Base-by-base conservation (phyloP, 345 rosid species). In the Ceriops zippeliana region DNA sequence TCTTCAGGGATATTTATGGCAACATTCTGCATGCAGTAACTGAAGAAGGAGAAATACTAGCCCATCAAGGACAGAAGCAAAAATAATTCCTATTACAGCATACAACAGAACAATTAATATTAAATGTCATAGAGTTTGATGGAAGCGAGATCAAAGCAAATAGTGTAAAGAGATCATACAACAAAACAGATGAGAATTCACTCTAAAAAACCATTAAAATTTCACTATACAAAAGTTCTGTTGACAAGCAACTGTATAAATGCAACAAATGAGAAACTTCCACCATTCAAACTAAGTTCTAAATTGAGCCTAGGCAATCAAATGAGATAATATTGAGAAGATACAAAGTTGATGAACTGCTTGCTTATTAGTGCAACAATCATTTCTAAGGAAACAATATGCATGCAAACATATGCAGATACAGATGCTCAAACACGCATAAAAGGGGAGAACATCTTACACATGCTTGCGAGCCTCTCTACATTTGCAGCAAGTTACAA, bases 401-500 rank as follows among this genome's bases (percentile, higher is more conserved):
- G 30, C 58, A 28, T 32, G 42, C 52, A 70, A 17, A 67, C 13
- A 15, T 2, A 66, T 7, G 16, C 15, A 27, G 6, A 19, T 7
- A 24, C 4, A 57, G 8, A 7, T 7, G 37, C 37, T 34, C 37
- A 34, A 22, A 5, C 37, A 71, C 47, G 68, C 49, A 75, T 19
- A 60, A 21, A 61, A 0, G 21, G 26, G 53, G 38, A 16, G 70
- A 26, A 28, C 61, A 67, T 71, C 89, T 81, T 84, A 89, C 96
- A 75, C 4, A 70, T 87, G 90, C 58, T 79, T 77, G 57, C 68
- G 56, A 42, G 79, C 66, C 57, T 37, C 65, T 62, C 65, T 21
- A 70, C 91, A 85, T 60, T 72, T 66, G 19, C 75, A 71, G 79
- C 91, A 87, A 57, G 83, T 74, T 28, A 34, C 62, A 59, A 83